A percentile compares a stretch with the other conserved stretches of the same genome.
Conservation (phyloP, 202 grass and related monocot genomes). For the Bolboschoenoplectus hybrid region DNA sequence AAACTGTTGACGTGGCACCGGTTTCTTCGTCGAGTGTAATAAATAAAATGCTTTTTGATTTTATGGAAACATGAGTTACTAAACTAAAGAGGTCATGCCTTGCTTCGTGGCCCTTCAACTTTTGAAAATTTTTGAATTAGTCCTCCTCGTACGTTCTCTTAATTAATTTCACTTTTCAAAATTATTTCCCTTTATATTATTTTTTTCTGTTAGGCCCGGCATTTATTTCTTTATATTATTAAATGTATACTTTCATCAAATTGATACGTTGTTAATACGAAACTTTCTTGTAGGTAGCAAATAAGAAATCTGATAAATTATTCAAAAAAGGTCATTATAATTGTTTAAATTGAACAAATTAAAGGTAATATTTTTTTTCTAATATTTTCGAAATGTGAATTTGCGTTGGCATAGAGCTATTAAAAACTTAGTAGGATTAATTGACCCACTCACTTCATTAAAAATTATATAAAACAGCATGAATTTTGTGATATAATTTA, state of each 20-base stretch:
- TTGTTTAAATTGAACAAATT: not conserved
- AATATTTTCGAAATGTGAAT: not conserved
- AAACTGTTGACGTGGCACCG: conserved; percentile 6
- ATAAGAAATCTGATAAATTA: not conserved
- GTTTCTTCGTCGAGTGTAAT: not conserved
- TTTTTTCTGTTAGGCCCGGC: too few species aligned
- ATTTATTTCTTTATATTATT: not conserved
- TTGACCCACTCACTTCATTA: not conserved
- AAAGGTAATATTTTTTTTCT: not conserved
- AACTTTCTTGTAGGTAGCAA: not conserved
- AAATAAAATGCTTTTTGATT: not conserved
- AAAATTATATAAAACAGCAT: not conserved
- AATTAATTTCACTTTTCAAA: not conserved
- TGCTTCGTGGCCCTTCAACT: not conserved
- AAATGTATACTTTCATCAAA: not conserved
- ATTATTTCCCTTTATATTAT: too few species aligned
- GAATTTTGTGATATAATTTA: not conserved
- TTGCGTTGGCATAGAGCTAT: not conserved
- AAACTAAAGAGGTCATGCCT: not conserved
- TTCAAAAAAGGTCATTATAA: not conserved
- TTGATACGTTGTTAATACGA: not conserved
- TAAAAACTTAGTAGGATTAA: not conserved
- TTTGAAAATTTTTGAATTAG: not conserved
- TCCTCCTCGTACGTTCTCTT: not conserved
- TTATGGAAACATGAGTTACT: not conserved